These are phyloP conservation scores for Botrytis fabae DNA, from an alignment of 2,329 filamentous ascomycete species.

Conservation along the genomic window DNA sequence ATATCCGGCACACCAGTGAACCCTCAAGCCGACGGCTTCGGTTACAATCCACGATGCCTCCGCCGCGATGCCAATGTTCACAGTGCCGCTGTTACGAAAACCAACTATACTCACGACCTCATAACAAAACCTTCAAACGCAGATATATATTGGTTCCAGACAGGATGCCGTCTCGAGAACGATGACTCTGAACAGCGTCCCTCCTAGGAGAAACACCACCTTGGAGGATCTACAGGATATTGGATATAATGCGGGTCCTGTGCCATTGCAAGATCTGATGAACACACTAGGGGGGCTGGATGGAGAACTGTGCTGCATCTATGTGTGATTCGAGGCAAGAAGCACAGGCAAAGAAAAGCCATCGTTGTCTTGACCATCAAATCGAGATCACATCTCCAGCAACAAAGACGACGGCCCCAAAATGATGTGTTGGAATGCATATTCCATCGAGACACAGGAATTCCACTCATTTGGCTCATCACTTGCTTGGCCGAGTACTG, in stretches of 20 bases:
- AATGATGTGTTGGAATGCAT: neutral
- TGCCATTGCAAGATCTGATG: conserved; percentile 43
- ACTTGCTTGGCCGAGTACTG: conserved; percentile 10
- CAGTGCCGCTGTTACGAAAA: conserved; percentile 43
- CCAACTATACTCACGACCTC: conserved; percentile 43
- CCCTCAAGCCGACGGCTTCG: conserved; percentile 39
- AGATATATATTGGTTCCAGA: conserved; percentile 48
- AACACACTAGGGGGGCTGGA: conserved; percentile 45
- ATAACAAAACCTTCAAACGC: conserved; percentile 41
- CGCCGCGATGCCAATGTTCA: conserved; percentile 45
- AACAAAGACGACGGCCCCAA: neutral
- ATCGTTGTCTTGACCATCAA: neutral
- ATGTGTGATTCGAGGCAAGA: conserved; percentile 37
- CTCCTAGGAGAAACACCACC: conserved; percentile 45
- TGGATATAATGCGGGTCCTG: conserved; percentile 26
- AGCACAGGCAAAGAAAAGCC: neutral
- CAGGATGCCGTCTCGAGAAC: conserved; percentile 40
- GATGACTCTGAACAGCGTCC: conserved; percentile 44
- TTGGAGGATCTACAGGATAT: conserved; percentile 42
- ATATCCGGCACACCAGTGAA: conserved; percentile 39
- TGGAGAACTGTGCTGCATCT: conserved; percentile 47
- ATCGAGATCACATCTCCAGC: neutral
- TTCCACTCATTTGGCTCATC: neutral
- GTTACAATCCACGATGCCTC: conserved; percentile 46
- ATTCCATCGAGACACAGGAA: neutral